Evolutionary conservation across 768 basidiomycete species (phyloP), one percentile per base, ranked within the genome.

Genomic region (Amanita thiersii): DNA sequence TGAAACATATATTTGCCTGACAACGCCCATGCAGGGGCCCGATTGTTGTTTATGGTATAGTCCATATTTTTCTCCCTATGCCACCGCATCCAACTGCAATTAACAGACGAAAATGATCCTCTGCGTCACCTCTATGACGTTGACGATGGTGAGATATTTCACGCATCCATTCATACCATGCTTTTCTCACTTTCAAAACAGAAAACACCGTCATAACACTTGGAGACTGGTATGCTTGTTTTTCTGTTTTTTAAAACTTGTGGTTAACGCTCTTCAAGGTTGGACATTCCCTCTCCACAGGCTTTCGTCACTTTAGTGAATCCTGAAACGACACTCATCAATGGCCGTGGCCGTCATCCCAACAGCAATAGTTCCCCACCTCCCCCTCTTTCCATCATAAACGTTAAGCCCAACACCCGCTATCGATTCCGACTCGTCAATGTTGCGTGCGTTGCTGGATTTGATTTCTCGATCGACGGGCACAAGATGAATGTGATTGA

Each of bases 401-500:
- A 59, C 15, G 66, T 70, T 32, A 38, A 51, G 15, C 40, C 26
- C 1, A 58, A 59, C 4, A 59, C 56, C 37, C 57, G 60, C 30
- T 72, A 59, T 37, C 53, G 57, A 6, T 48, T 59, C 47, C 49
- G 57, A 4, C 33, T 58, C 17, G 15, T 58, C n/a, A 53, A 52
- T 14, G 49, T 49, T 2, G 52, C 55, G 10, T 56, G 54, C 45
- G 44, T 52, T 9, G 67, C 50, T 58, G 60, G 60, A 45, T 66
- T 60, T 48, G 50, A 47, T 2, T 68, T 75, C 57, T 66, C 62
- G 4, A 72, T 75, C 45, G 68, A 72, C 31, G 53, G 55, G 3
- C 73, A 75, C 49, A 52, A 52, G 5, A 49, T 74, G 44, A 72
- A 64, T 0, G 50, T 75, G 45, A 73, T 73, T 31, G 73, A 74